Percentiles rank a stretch among this genome's conserved stretches.
These are phyloP conservation scores for Aspergillus mulundensis DNA, from an alignment of 495 filamentous ascomycete genomes.

Conservation along the genomic window DNA sequence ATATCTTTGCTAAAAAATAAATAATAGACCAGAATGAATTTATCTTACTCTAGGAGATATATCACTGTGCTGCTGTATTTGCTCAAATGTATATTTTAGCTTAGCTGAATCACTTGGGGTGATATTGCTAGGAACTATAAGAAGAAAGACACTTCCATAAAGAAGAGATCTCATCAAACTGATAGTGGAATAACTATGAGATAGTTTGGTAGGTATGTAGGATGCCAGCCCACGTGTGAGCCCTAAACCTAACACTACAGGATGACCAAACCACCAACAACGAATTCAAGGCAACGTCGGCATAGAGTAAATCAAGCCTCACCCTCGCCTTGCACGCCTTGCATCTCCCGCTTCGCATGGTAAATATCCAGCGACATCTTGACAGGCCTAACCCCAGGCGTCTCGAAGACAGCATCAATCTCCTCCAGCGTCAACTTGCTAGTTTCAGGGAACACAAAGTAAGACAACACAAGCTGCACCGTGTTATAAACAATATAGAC, in stretches of 20 bases:
- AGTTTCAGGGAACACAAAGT: slow-evolving; percentile 43
- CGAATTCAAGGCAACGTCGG: not conserved
- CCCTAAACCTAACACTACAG: not conserved
- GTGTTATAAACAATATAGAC: slow-evolving; percentile 42
- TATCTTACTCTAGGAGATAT: not conserved
- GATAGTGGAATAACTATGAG: too few species aligned
- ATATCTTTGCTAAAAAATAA: not conserved
- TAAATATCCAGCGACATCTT: slow-evolving; percentile 44
- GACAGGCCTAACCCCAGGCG: slow-evolving; percentile 38
- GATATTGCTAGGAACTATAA: too few species aligned
- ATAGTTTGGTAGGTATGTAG: too few species aligned
- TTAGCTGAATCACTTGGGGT: too few species aligned
- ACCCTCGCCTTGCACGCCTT: not conserved
- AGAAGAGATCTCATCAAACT: too few species aligned
- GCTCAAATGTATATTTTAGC: too few species aligned
- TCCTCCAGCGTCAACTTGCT: slow-evolving; percentile 35
- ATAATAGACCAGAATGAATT: not conserved
- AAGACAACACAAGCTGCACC: slow-evolving; percentile 36
- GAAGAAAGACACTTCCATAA: too few species aligned
- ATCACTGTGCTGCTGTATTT: too few species aligned
- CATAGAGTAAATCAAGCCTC: not conserved
- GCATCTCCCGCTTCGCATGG: slow-evolving; percentile 38
- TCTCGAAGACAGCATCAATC: slow-evolving; percentile 44
- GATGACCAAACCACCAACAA: not conserved
- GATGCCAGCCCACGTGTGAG: not conserved